Evolutionary conservation across 2,329 filamentous ascomycete genomes (phyloP).

Genomic region (Cryphonectria naterciae): DNA sequence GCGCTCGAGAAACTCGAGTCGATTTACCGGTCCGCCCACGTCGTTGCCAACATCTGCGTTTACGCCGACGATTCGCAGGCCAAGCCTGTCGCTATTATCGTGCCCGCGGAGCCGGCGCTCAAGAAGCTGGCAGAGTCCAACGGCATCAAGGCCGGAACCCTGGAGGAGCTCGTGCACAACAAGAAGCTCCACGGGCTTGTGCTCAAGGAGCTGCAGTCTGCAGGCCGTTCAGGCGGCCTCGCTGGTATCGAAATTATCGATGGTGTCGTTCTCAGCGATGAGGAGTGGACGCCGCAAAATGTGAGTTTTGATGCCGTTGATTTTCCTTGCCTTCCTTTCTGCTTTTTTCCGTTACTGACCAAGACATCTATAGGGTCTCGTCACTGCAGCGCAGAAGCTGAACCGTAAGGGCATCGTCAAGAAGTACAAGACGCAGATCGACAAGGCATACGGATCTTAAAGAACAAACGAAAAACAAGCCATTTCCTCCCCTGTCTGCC

Average conservation of each 20-base stretch:
- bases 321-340: not conserved
- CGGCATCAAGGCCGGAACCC: constrained; percentile 52
- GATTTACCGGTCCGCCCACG: constrained; percentile 53
- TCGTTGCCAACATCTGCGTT: constrained; percentile 61
- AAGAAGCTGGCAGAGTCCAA: constrained; percentile 54
- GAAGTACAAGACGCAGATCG: constrained; percentile 65
- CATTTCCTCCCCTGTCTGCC: not conserved
- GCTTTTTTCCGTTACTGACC: constrained; percentile 34
- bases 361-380: constrained; percentile 54
- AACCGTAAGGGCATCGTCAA: constrained; percentile 70
- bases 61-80: constrained; percentile 55
- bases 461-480: not conserved
- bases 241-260: constrained; percentile 72
- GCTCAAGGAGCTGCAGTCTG: constrained; percentile 66
- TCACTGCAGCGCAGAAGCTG: constrained; percentile 73
- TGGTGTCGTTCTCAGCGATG: constrained; percentile 70
- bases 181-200: constrained; percentile 66
- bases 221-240: constrained; percentile 65
- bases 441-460: constrained; percentile 58
- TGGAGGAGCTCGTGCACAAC: constrained; percentile 71
- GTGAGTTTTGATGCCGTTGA: constrained; percentile 51
- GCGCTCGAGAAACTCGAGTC: constrained; percentile 73
- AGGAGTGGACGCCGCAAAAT: constrained; percentile 77
- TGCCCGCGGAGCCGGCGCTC: constrained; percentile 59
- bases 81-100: constrained; percentile 61